Base-by-base conservation (phyloP, 768 basidiomycete genomes). In the Lactarius akahatsu region DNA sequence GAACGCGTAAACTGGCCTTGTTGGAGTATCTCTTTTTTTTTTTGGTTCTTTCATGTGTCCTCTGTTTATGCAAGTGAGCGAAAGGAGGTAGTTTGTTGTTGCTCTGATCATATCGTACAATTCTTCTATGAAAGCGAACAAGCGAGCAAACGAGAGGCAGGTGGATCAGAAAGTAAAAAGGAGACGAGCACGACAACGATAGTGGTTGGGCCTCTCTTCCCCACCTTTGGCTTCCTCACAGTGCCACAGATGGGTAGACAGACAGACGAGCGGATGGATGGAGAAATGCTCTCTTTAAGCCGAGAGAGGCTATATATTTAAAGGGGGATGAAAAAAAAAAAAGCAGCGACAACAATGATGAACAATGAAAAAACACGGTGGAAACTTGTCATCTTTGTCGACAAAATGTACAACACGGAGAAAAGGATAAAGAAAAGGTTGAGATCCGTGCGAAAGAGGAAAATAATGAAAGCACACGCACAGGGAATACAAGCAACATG, bases 121-220 rank as follows among this genome's bases (percentile, higher is more conserved):
- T 56, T 57, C 55, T 15, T 66, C 65, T 66, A 66, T 66, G 65
- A 62, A 50, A 62, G 43, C 43, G 65, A 61, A n/a, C n/a, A 50
- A 61, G 43, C 43, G 34, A 58, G 45, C 43, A 61, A 65, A 36
- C 60, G 65, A 66, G 34, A 30, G 64, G 26, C 23, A 66, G 28
- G 60, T 34, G 34, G 23, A 61, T 26, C 43, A 28, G 6, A 28
- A 30, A 8, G 23, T 7, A 8, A 32, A 11, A n/a, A 10, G 18
- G 5, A 36, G 15, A 50, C 10, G 23, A n/a, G 4, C 20, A n/a
- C n/a, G 40, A 43, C 38, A 23, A 45, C 23, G 28, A 41, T 47
- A 34, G 45, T 63, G 57, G n/a, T 23, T 45, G 38, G 8, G 45
- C 6, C 32, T 57, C 54, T 45, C 32, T 57, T 28, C 50, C 50